Base-by-base conservation (phyloP, 1,284 basidiomycete species). In the Cryptococcus sp. region DNA sequence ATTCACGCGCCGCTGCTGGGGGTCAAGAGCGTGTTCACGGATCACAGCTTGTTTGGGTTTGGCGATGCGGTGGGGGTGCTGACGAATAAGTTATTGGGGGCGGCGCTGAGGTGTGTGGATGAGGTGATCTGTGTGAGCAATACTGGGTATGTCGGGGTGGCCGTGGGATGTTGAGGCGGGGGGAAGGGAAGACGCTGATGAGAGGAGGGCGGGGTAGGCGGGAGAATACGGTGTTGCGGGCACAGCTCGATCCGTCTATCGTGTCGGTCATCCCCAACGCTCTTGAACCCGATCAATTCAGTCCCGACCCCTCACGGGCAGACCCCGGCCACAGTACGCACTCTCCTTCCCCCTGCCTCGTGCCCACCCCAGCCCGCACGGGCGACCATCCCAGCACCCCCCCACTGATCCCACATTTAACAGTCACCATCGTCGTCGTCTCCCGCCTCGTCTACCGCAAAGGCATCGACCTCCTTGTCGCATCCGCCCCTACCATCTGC, bases 101-200 rank as follows among this genome's bases (percentile, higher is more conserved):
- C 85, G 15, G 88, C 87, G 1, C 79, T 99, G 66, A 84, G 87
- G 61, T 94, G 95, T 72, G 88, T 94, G 0, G 95, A 98, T 63
- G 90, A 87, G 0, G 91, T 91, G 0, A 93, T 98, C 36, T 97
- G 93, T 69, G 96, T 98, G 48, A 94, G 91, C n/a, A 89, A 98
- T 76, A 97, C 93, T 0, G 92, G 92, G 91, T 91, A 69, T 65
- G 83, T 75, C n/a, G 15, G 24, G 39, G 16, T n/a, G 13, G 48
- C 56, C 38, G 35, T 52, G 33, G n/a, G 48, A 23, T 53, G 38
- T 50, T 62, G 46, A 53, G 35, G 15, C 13, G 23, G 6, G 23
- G 8, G 28, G 4, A 9, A 9, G 28, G 28, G 28, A 9, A 33
- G 28, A 33, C 9, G 28, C 52, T 57, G 40, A 53, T 43, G 11